Base-by-base conservation (phyloP, 2,329 filamentous ascomycete genomes). In the Ophiocordyceps unilateralis region DNA sequence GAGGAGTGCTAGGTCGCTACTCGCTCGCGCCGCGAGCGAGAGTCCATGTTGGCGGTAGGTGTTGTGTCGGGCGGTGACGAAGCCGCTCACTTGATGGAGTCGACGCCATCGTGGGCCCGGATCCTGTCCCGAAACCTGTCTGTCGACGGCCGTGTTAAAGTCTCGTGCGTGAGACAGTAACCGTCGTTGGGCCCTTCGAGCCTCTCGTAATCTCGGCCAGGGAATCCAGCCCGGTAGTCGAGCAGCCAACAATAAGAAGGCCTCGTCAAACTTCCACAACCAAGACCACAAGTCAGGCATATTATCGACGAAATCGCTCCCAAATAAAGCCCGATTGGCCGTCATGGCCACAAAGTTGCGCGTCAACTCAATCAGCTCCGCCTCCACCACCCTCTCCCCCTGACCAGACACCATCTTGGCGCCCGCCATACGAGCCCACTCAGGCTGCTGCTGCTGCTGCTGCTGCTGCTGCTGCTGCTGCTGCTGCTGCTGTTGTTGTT, bases 251-350 rank as follows among this genome's bases (percentile, higher is more conserved):
- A 53, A 45, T 10, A 55, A 44, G 39, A 64, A 57, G 4, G 51
- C 55, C 2, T 57, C 50, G 43, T 65, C 60, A 36, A 62, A 60
- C 9, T 49, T 45, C 62, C 62, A 66, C 32, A 66, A 46, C 12
- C 56, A 49, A 28, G 58, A 47, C 53, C 59, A 62, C 19, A 64
- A 55, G 1, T 62, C 56, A 3, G 59, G 55, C 14, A 60, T 65
- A 47, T 65, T 62, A 23, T 63, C 55, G 39, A 63, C 54, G 49
- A 66, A 63, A 45, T 65, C 58, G 3, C 57, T 58, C n/a, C 64
- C 64, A 40, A 64, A 58, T 5, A 65, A 50, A 2, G 59, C 53
- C 4, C 52, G 47, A 12, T 55, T 62, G 9, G 59, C 55, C 2
- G 60, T 57, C 19, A 51, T 53, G 22, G 58, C 58, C 9, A 62